phyloP scores from a whole-genome alignment of 2,329 filamentous ascomycete genomes.

The Pseudogymnoascus sp. region DNA sequence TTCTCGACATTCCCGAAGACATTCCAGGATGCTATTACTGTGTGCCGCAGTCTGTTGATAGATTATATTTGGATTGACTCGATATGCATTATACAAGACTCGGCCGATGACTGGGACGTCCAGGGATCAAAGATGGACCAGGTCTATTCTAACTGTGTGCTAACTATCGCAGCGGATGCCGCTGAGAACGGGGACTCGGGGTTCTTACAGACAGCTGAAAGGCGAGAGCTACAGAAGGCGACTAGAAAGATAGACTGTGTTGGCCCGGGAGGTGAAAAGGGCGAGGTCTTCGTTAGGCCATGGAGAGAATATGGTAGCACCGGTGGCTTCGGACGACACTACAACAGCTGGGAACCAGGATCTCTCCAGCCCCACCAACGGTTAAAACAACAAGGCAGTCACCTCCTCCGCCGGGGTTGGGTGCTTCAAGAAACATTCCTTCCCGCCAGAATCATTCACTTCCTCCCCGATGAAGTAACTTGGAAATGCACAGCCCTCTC shows the following conservation, averaged over 20 bases:
- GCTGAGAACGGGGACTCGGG: neutral
- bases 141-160: conserved; percentile 21
- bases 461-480: conserved; percentile 9
- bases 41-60: conserved; percentile 21
- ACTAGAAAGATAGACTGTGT: neutral
- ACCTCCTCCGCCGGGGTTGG: neutral
- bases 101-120: conserved; percentile 22
- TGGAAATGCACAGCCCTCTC: conserved; percentile 3
- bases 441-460: neutral
- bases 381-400: neutral
- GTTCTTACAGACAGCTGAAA: neutral
- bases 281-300: neutral
- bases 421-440: conserved; percentile 5
- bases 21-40: conserved; percentile 23
- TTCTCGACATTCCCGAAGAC: conserved; percentile 17
- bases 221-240: neutral
- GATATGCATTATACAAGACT: conserved; percentile 28
- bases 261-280: neutral
- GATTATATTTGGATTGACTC: conserved; percentile 29
- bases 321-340: neutral
- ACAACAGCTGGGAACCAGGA: neutral
- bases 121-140: conserved; percentile 23
- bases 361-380: neutral
- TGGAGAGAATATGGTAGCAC: neutral
- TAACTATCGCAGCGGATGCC: conserved; percentile 20